Base-by-base conservation (phyloP, 2,329 filamentous ascomycete species). In the Neonectria ditissima region DNA sequence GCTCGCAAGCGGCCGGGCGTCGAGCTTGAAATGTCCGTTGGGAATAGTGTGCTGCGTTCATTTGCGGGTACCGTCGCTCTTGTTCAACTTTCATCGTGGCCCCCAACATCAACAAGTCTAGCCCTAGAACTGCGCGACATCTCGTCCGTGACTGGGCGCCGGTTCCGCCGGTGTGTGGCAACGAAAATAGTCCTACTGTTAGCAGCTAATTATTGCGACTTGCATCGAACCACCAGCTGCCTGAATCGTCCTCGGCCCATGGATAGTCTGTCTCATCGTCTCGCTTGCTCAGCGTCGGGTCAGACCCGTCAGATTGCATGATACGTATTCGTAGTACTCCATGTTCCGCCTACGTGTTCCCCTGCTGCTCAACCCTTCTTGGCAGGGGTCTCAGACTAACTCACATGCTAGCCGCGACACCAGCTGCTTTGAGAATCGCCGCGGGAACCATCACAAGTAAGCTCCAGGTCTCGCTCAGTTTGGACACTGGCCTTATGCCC, bases 61-160 rank as follows among this genome's bases (percentile, higher is more conserved):
- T 61, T 56, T 56, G 20, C 45, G 59, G 59, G 55, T 56, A 62
- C 44, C 52, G 44, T 62, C 59, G 59, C 59, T 45, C 56, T 62
- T 50, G 20, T 41, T 41, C 10, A 16, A 41, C 44, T 20, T 41
- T 34, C 30, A 44, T 44, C 18, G 24, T 32, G 32, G 9, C n/a
- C n/a, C n/a, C 20, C 5, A 52, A 39, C 37, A 2, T 44, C 22
- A 26, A 44, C 20, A 48, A 37, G 44, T 20, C 52, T 44, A 55
- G 34, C 32, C 43, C 22, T 34, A 6, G 44, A 34, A 34, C 34
- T 55, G 14, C 5, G n/a, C 34, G 18, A 50, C 59, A 48, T 61
- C 18, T 55, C 34, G 30, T 39, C 37, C 16, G 43, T 43, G 32
- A 51, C 32, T 26, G 37, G 24, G 34, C 34, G 30, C 53, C 47